Evolutionary conservation across 2,329 filamentous ascomycete genomes (phyloP).

Genomic region (Proliferodiscus dingleyae): DNA sequence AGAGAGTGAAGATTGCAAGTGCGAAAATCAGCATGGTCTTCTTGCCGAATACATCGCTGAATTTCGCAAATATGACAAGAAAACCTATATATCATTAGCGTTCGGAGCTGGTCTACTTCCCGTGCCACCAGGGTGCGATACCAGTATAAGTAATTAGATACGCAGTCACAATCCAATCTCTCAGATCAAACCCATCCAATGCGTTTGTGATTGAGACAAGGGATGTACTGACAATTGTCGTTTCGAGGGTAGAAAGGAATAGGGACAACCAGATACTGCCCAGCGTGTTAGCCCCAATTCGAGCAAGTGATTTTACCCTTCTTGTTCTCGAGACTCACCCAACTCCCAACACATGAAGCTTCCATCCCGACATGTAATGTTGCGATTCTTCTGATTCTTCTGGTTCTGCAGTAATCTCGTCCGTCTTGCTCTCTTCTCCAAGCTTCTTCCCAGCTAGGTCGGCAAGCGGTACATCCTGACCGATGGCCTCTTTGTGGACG

Average conservation of each 20-base stretch:
- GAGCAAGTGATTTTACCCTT: not conserved
- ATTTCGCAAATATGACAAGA: conserved; percentile 15
- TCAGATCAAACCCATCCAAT: conserved; percentile 6
- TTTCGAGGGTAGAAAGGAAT: conserved; percentile 15
- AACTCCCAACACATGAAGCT: not conserved
- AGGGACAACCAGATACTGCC: not conserved
- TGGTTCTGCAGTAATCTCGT: too few relatives aligned
- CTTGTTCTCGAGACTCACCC: not conserved
- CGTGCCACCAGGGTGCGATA: not conserved
- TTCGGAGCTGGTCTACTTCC: not conserved
- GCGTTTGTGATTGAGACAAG: conserved; percentile 12
- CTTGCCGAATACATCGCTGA: conserved; percentile 15
- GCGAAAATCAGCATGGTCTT: conserved; percentile 8
- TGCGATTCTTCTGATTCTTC: too few relatives aligned
- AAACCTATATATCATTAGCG: conserved; percentile 7
- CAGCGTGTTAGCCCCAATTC: not conserved
- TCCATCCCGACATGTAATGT: not conserved
- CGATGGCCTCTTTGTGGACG: too few relatives aligned
- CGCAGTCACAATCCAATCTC: conserved; percentile 12
- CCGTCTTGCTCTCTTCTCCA: too few relatives aligned
- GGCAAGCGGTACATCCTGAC: too few relatives aligned
- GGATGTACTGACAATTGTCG: conserved; percentile 14
- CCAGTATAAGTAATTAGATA: conserved; percentile 16
- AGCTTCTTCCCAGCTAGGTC: too few relatives aligned
- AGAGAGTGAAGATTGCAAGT: conserved; percentile 8